Base-by-base conservation (phyloP, 164 flowering plant genomes). In the Saururus chinensis region DNA sequence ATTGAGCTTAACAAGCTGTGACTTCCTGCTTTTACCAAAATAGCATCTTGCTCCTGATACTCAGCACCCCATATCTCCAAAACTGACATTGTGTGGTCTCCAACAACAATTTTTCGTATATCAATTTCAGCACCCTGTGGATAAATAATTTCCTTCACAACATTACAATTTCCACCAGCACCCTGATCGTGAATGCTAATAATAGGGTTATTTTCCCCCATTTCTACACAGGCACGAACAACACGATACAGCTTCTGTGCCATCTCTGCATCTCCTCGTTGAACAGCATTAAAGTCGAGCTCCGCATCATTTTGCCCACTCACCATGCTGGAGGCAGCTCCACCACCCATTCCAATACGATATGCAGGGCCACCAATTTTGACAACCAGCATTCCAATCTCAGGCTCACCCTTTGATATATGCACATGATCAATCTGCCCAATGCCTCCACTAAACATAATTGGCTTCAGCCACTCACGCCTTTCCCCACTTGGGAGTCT, bases 61-160 rank as follows among this genome's bases (percentile, higher is more conserved):
- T 92, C 96, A 35, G 98, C 96, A 57, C 98, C 95, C 98, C 98
- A 89, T 68, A 92, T 92, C 77, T 92, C 96, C 75, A 92, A 71
- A 53, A 89, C 84, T 20, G 95, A 92, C 98, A 92, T 87, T 7
- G 96, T 89, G 60, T 83, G 85, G 56, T 89, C 98, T 61, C 98
- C 98, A 71, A 92, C 87, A 8, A 87, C 92, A 72, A 92, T 68
- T 12, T 89, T 83, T 55, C 96, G 74, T 25, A 92, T 79, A 74
- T 92, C 96, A 65, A 92, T 92, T 71, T 82, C 74, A 64, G 96
- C 96, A 70, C 96, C 98, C 75, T 86, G 66, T 12, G 96, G 98
- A 70, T 87, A 84, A 57, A 92, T 92, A 64, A 92, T 92, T 65
- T 92, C 96, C 77, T 92, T 89, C 7, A 92, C 96, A 60, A 92